Evolutionary conservation across 2,329 filamentous ascomycete genomes (phyloP).

Genomic region (Curvularia hawaiiensis): DNA sequence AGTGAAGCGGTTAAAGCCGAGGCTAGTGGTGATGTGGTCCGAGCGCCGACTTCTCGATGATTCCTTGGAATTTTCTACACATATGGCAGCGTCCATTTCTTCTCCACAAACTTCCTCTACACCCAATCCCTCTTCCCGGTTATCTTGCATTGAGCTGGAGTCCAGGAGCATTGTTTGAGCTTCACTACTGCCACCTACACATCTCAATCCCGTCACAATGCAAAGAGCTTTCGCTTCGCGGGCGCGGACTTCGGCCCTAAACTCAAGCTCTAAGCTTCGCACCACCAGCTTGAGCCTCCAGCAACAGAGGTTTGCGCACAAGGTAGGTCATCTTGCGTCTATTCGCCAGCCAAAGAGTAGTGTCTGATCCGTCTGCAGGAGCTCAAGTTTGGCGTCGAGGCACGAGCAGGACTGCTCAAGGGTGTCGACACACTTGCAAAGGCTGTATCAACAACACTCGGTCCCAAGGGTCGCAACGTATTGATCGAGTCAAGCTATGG

Average conservation of each 20-base stretch:
- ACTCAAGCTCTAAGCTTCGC: slow-evolving; percentile 59
- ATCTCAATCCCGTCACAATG: slow-evolving; percentile 65
- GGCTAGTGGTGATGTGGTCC: slow-evolving; percentile 15
- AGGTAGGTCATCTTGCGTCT: slow-evolving; percentile 63
- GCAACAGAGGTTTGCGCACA: slow-evolving; percentile 96
- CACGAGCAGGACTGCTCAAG: slow-evolving; percentile 81
- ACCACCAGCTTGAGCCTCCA: slow-evolving; percentile 70
- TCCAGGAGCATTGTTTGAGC: slow-evolving; percentile 42
- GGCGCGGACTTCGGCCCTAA: slow-evolving; percentile 79
- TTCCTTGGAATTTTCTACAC: slow-evolving; percentile 18
- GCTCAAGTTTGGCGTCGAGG: slow-evolving; percentile 97
- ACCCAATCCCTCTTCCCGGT: slow-evolving; percentile 35
- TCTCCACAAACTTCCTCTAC: slow-evolving; percentile 29
- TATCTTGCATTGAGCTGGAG: slow-evolving; percentile 45
- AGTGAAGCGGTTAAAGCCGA: slow-evolving; percentile 14
- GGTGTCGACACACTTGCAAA: slow-evolving; percentile 97
- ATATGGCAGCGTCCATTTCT: slow-evolving; percentile 15
- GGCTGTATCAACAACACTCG: slow-evolving; percentile 93
- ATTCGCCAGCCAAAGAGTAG: background rate
- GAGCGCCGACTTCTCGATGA: slow-evolving; percentile 19
- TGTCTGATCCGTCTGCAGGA: slow-evolving; percentile 62
- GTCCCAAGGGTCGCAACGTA: slow-evolving; percentile 98
- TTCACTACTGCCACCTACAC: slow-evolving; percentile 27
- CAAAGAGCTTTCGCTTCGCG: slow-evolving; percentile 90
- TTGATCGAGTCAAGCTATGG: slow-evolving; percentile 98